Conservation (phyloP, 495 filamentous ascomycete species). For the Xylaria palmicola region DNA sequence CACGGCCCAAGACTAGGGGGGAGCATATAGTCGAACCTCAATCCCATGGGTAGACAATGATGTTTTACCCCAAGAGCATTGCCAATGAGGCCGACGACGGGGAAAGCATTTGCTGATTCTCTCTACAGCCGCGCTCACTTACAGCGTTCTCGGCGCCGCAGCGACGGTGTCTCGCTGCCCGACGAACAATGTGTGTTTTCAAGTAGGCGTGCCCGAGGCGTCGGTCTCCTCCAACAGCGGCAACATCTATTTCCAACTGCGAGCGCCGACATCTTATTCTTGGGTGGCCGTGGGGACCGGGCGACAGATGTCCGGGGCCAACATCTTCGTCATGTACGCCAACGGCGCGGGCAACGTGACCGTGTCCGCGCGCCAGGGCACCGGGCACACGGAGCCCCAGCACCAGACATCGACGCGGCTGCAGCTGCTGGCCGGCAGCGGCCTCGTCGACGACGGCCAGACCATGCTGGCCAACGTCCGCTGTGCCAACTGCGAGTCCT, state of each 20-base stretch:
- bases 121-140: slow-evolving; percentile 20
- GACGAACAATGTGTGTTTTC: slow-evolving; percentile 39
- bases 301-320: slow-evolving; percentile 57
- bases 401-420: slow-evolving; percentile 50
- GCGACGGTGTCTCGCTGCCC: slow-evolving; percentile 30
- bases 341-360: slow-evolving; percentile 62
- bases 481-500: slow-evolving; percentile 47
- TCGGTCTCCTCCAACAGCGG: slow-evolving; percentile 40
- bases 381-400: slow-evolving; percentile 52
- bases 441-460: slow-evolving; percentile 44
- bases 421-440: slow-evolving; percentile 61
- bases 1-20: not conserved
- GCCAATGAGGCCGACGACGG: not conserved
- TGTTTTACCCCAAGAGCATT: too few relatives aligned
- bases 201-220: slow-evolving; percentile 43
- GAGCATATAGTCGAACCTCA: not conserved
- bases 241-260: slow-evolving; percentile 66
- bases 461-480: slow-evolving; percentile 64
- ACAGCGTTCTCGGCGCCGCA: slow-evolving; percentile 20
- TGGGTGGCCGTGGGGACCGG: slow-evolving; percentile 72
- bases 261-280: slow-evolving; percentile 54
- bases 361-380: slow-evolving; percentile 59
- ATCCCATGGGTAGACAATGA: not conserved
- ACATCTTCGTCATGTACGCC: slow-evolving; percentile 69
- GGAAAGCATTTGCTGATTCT: not conserved